Evolutionary conservation across 805 yeast species (phyloP).

Genomic region (Aciculoconidium aculeatum): DNA sequence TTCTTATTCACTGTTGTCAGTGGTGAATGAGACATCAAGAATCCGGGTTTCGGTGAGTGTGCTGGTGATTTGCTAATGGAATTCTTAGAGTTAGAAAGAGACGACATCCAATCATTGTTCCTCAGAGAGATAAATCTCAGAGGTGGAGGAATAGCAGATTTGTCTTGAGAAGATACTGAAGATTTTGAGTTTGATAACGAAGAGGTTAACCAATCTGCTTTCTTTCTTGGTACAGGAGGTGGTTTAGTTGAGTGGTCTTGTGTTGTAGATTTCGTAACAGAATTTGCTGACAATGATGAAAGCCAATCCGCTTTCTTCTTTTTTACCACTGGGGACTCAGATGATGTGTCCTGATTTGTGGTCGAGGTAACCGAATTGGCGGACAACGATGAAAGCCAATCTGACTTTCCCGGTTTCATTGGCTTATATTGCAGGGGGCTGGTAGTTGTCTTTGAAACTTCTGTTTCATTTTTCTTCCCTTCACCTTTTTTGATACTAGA

Average conservation of each 20-base stretch:
- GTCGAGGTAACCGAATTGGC: slow-evolving; percentile 2
- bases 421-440: slow-evolving; percentile 2
- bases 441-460: background rate
- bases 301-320: slow-evolving; percentile 12
- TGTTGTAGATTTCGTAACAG: slow-evolving; percentile 5
- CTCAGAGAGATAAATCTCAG: background rate
- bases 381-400: slow-evolving; percentile 7
- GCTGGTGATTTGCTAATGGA: slow-evolving; percentile 3
- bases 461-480: background rate
- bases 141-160: slow-evolving; percentile 1
- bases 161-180: slow-evolving; percentile 6
- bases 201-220: slow-evolving; percentile 12
- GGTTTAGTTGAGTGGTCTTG: slow-evolving; percentile 5
- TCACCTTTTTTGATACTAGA: slow-evolving; percentile 7
- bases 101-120: slow-evolving; percentile 11
- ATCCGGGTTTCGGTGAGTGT: background rate
- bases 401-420: slow-evolving; percentile 8
- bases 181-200: slow-evolving; percentile 8
- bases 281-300: slow-evolving; percentile 10
- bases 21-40: background rate
- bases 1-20: slow-evolving; percentile 2
- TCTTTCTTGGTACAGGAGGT: slow-evolving; percentile 4
- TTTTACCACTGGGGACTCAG: slow-evolving; percentile 1
- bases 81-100: slow-evolving; percentile 9
- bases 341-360: slow-evolving; percentile 1